These are phyloP conservation scores for Paecilomyces fulvus DNA, from an alignment of 2,329 filamentous ascomycete species.

Conservation along the genomic window DNA sequence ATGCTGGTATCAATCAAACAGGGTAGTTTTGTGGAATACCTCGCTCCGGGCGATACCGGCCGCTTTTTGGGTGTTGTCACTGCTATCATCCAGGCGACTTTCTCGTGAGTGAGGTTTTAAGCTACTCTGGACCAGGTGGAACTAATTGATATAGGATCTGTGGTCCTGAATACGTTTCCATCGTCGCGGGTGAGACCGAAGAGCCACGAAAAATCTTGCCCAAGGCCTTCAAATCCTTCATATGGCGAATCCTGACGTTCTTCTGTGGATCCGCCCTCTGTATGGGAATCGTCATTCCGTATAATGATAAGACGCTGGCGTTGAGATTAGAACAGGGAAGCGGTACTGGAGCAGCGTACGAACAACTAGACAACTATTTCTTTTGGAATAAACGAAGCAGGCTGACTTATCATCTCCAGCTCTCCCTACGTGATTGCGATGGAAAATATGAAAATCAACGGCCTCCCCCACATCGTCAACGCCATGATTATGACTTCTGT, in stretches of 20 bases:
- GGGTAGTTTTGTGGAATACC: conserved; percentile 57
- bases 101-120: conserved; percentile 36
- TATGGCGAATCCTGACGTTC: conserved; percentile 66
- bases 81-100: conserved; percentile 61
- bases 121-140: not conserved
- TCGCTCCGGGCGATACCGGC: conserved; percentile 54
- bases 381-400: not conserved
- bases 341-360: conserved; percentile 49
- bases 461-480: conserved; percentile 60
- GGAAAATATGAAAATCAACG: conserved; percentile 50
- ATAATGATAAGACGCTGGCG: conserved; percentile 53
- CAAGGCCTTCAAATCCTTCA: conserved; percentile 63
- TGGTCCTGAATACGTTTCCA: conserved; percentile 56
- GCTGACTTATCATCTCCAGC: conserved; percentile 3
- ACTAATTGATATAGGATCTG: conserved; percentile 34
- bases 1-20: not conserved
- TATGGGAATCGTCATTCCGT: conserved; percentile 61
- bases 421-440: conserved; percentile 61
- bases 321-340: conserved; percentile 42
- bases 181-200: conserved; percentile 57
- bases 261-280: conserved; percentile 63
- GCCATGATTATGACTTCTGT: conserved; percentile 59
- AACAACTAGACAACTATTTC: not conserved
- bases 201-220: conserved; percentile 61
- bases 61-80: conserved; percentile 47